Evolutionary conservation across 2,329 filamentous ascomycete species (phyloP).

Genomic region (Chalara sp.): DNA sequence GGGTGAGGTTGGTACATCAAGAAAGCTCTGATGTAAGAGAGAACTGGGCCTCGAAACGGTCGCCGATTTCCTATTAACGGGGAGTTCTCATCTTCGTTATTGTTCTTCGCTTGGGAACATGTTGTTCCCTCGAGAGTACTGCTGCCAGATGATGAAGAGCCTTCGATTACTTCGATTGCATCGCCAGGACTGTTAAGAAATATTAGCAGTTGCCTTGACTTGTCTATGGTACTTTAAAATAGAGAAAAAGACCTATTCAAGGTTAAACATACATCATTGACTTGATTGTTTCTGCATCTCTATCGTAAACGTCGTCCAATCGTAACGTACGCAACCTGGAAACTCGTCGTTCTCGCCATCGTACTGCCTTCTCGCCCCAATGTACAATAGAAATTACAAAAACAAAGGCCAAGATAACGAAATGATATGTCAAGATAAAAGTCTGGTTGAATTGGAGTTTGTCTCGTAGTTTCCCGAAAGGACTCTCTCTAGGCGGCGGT

Average conservation of each 20-base stretch:
- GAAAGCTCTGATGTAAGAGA: constrained; percentile 15
- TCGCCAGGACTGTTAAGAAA: neutral
- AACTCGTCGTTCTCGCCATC: constrained; percentile 14
- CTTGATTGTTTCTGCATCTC: constrained; percentile 8
- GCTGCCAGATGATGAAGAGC: constrained; percentile 16
- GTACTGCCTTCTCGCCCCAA: constrained; percentile 14
- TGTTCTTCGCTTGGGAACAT: constrained; percentile 8
- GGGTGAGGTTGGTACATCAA: constrained; percentile 51
- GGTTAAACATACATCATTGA: neutral
- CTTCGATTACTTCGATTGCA: constrained; percentile 2
- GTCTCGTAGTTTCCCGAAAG: constrained; percentile 16
- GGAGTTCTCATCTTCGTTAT: constrained; percentile 14
- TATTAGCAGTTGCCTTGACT: neutral
- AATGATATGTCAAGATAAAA: constrained; percentile 21
- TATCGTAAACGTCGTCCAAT: constrained; percentile 9
- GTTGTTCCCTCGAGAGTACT: constrained; percentile 15
- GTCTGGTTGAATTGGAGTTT: constrained; percentile 15
- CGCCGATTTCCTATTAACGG: constrained; percentile 15
- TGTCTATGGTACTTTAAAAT: too few species aligned
- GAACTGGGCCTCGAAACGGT: constrained; percentile 7
- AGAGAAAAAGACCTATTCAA: too few species aligned
- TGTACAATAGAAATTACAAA: constrained; percentile 14
- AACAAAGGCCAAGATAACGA: constrained; percentile 17
- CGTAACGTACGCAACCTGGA: constrained; percentile 4
- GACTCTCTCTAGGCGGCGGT: constrained; percentile 4